Percentiles rank a stretch among this genome's conserved stretches.
Evolutionary conservation across 148 eudicot genomes (phyloP).

Genomic region (Rhododendron mucronatum): DNA sequence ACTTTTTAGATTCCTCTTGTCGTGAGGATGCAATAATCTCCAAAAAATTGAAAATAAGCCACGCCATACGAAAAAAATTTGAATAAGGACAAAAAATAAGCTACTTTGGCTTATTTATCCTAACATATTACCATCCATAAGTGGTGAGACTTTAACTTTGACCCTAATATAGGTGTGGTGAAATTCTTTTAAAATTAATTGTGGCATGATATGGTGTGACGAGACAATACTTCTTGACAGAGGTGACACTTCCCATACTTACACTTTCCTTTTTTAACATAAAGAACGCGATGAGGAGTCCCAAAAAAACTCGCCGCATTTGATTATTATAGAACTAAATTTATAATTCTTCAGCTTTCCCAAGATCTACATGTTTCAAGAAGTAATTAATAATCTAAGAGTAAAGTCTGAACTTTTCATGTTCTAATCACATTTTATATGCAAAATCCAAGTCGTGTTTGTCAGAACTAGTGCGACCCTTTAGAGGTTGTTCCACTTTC

Average conservation of each 20-base stretch:
- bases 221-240: neutral
- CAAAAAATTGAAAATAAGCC: too few species aligned
- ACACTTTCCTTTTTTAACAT: neutral
- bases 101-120: too few species aligned
- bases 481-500: neutral
- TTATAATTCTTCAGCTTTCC: neutral
- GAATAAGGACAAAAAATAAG: too few species aligned
- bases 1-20: too few species aligned
- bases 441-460: neutral
- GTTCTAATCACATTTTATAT: neutral
- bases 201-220: too few species aligned
- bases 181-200: too few species aligned
- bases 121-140: too few species aligned
- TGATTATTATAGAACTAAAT: neutral
- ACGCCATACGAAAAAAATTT: too few species aligned
- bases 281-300: neutral
- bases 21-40: too few species aligned
- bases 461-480: neutral
- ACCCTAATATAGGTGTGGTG: too few species aligned
- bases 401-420: neutral
- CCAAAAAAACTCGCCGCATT: neutral
- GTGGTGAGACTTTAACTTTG: too few species aligned
- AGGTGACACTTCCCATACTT: neutral
- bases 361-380: neutral
- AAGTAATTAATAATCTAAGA: neutral